These are phyloP conservation scores for Starmerella apicola DNA, from an alignment of 805 yeast genomes.

Conservation along the genomic window DNA sequence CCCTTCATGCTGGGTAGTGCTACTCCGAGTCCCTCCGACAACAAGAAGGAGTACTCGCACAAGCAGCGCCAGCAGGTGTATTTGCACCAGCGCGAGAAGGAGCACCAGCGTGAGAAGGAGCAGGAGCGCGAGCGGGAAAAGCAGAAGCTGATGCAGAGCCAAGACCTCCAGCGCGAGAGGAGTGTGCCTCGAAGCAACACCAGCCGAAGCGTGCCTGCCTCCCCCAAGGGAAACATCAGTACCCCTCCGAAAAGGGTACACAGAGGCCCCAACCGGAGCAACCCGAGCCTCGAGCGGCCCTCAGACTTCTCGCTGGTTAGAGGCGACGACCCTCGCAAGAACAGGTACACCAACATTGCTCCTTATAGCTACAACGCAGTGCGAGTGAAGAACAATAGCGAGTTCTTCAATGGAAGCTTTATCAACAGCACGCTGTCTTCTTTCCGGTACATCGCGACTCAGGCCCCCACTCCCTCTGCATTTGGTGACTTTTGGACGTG, in stretches of 20 bases:
- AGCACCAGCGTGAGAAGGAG: not conserved
- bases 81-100: conserved; percentile 1
- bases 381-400: conserved; percentile 34
- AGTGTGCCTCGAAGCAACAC: too few species aligned
- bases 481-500: conserved; percentile 78
- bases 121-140: not conserved
- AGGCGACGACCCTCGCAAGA: conserved; percentile 78
- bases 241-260: not conserved
- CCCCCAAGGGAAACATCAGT: not conserved
- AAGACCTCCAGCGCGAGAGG: too few species aligned
- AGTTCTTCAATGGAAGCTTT: conserved; percentile 81
- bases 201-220: too few species aligned
- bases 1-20: conserved; percentile 1
- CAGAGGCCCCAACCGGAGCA: not conserved
- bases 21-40: conserved; percentile 1
- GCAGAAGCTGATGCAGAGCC: not conserved
- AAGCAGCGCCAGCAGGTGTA: conserved; percentile 3
- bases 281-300: conserved; percentile 1
- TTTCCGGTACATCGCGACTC: conserved; percentile 69
- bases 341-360: conserved; percentile 78
- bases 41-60: conserved; percentile 3
- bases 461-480: conserved; percentile 76
- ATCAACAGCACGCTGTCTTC: conserved; percentile 31
- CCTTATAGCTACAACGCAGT: conserved; percentile 83
- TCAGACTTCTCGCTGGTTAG: conserved; percentile 41